phyloP scores from a whole-genome alignment of 768 basidiomycete species.

The Mycena filopes region DNA sequence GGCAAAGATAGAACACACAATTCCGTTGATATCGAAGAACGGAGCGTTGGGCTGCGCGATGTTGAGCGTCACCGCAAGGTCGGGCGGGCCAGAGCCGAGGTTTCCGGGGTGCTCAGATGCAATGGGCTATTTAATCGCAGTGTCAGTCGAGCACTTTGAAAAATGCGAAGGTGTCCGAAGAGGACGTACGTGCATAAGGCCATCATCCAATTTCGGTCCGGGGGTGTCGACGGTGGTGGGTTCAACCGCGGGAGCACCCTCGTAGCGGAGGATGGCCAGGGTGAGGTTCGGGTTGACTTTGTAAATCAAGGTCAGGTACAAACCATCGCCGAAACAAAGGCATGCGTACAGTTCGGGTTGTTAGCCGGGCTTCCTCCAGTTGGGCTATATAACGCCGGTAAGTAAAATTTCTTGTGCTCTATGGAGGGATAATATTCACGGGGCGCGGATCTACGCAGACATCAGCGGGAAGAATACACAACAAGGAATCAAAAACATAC shows the following conservation, averaged over 20 bases:
- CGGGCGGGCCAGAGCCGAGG: neutral
- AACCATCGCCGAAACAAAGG: too few species aligned
- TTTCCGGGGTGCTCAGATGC: constrained; percentile 6
- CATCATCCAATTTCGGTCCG: constrained; percentile 33
- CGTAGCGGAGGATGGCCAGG: constrained; percentile 47
- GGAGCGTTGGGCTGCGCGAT: neutral
- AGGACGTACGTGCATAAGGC: constrained; percentile 39
- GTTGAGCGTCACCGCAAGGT: neutral
- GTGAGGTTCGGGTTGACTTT: constrained; percentile 39
- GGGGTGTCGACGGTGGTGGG: constrained; percentile 37
- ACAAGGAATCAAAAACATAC: neutral
- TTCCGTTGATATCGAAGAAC: constrained; percentile 16
- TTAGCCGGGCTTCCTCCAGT: constrained; percentile 38
- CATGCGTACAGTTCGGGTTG: constrained; percentile 39
- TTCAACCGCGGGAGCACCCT: constrained; percentile 40
- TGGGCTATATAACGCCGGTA: constrained; percentile 18
- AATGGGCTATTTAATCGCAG: too few species aligned
- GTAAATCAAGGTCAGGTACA: too few species aligned
- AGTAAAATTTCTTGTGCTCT: neutral
- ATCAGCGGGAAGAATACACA: neutral
- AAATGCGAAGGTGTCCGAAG: too few species aligned
- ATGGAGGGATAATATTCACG: constrained; percentile 23
- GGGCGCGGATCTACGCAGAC: constrained; percentile 41
- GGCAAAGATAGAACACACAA: neutral
- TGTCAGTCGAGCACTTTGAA: too few species aligned